These are phyloP conservation scores for Tephrocybe sp. DNA, from an alignment of 768 basidiomycete genomes.

Conservation along the genomic window DNA sequence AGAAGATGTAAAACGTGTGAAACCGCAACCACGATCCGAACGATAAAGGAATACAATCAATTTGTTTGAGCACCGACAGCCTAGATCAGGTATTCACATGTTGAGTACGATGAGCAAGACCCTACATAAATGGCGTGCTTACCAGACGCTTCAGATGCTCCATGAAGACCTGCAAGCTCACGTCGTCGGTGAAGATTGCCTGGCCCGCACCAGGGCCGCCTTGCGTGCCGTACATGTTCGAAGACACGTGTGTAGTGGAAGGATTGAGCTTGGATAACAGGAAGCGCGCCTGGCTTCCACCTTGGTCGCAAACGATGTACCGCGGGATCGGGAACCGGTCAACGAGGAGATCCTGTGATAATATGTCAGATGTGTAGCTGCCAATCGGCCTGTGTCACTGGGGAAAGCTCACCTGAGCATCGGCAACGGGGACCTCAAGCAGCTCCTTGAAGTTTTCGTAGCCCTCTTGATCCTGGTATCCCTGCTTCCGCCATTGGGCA, in stretches of 20 bases:
- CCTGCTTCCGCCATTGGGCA: conserved; percentile 97
- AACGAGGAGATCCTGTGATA: conserved; percentile 78
- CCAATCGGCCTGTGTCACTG: not conserved
- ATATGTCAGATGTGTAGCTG: not conserved
- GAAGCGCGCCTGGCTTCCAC: conserved; percentile 98
- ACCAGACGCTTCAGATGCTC: conserved; percentile 94
- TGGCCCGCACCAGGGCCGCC: conserved; percentile 71
- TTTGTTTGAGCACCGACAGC: conserved; percentile 72
- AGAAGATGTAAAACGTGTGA: not conserved
- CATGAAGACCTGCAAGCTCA: conserved; percentile 97
- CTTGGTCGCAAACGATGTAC: conserved; percentile 97
- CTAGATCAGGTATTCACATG: conserved; percentile 26
- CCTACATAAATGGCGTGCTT: conserved; percentile 25
- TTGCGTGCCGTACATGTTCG: conserved; percentile 83
- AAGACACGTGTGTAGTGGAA: conserved; percentile 95
- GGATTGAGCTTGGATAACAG: conserved; percentile 94
- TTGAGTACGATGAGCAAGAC: not conserved
- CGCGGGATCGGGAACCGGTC: conserved; percentile 98
- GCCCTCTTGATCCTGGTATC: conserved; percentile 98
- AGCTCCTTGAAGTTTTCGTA: conserved; percentile 98
- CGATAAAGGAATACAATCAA: conserved; percentile 27
- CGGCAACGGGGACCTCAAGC: conserved; percentile 79
- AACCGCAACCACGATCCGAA: not conserved
- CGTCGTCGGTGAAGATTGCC: conserved; percentile 98
- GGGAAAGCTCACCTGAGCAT: conserved; percentile 71